Conservation (phyloP, 2,329 filamentous ascomycete genomes). For the Phyllosticta citribraziliensis region DNA sequence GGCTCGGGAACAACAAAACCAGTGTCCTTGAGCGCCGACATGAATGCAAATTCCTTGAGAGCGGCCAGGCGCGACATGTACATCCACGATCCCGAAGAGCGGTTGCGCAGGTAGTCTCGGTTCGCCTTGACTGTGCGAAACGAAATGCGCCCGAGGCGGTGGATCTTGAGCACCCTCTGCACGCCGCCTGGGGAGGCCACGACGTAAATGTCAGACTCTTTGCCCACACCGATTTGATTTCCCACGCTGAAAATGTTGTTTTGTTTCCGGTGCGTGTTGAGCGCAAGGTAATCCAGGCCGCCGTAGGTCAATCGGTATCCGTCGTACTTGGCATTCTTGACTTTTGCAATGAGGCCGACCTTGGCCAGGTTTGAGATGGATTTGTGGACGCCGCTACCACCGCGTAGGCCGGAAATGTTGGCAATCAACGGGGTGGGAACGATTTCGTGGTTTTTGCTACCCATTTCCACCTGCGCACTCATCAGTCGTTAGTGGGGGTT, state of each 20-base stretch:
- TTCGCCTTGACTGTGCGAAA: constrained; percentile 96
- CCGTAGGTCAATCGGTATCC: constrained; percentile 95
- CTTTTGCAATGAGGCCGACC: constrained; percentile 76
- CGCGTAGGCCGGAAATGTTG: constrained; percentile 67
- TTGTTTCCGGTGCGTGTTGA: constrained; percentile 76
- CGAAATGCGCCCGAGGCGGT: constrained; percentile 87
- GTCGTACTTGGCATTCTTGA: constrained; percentile 95
- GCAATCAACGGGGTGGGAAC: constrained; percentile 86
- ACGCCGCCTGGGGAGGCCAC: constrained; percentile 70
- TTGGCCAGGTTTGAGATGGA: constrained; percentile 89
- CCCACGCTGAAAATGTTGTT: constrained; percentile 84
- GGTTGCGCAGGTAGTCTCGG: constrained; percentile 84
- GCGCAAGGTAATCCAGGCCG: constrained; percentile 91
- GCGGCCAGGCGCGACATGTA: constrained; percentile 90
- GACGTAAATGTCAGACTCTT: constrained; percentile 94
- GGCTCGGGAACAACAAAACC: constrained; percentile 87
- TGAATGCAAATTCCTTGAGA: constrained; percentile 89
- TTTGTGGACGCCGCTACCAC: constrained; percentile 65
- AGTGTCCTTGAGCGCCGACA: constrained; percentile 73
- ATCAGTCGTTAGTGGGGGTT: constrained; percentile 27
- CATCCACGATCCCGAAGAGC: constrained; percentile 84
- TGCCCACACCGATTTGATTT: constrained; percentile 89
- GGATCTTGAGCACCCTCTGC: constrained; percentile 87
- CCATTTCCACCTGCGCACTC: constrained; percentile 67
- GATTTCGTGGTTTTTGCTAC: constrained; percentile 93